phyloP scores from a whole-genome alignment of 768 basidiomycete species.

The Chalciporus pseudorubinellus region DNA sequence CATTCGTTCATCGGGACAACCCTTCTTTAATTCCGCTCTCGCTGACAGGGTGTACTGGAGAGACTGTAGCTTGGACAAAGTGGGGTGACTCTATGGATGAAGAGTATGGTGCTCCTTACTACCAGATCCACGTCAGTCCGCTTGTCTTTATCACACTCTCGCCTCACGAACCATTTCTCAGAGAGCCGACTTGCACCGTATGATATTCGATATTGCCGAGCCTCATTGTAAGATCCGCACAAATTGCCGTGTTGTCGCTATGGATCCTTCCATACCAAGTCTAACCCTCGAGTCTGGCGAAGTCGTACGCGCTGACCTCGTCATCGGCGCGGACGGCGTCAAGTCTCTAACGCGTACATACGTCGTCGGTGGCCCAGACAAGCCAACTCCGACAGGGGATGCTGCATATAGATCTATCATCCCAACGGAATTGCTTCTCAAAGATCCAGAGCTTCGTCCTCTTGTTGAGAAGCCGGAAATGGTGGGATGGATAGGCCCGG shows the following conservation, averaged over 20 bases:
- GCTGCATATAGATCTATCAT: conserved; percentile 60
- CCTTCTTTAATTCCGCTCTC: neutral
- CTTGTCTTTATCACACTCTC: neutral
- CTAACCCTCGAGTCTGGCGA: conserved; percentile 44
- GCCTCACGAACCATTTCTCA: neutral
- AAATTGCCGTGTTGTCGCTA: conserved; percentile 34
- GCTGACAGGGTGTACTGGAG: conserved; percentile 30
- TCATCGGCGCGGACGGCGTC: conserved; percentile 52
- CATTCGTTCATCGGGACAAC: too few relatives aligned
- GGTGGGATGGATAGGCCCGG: conserved; percentile 60
- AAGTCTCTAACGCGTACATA: conserved; percentile 50
- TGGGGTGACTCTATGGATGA: conserved; percentile 35
- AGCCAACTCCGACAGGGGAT: conserved; percentile 56
- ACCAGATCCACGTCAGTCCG: conserved; percentile 33
- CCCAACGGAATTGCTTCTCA: conserved; percentile 41
- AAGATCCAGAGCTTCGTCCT: conserved; percentile 49
- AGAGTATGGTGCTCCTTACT: conserved; percentile 34
- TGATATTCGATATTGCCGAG: conserved; percentile 36
- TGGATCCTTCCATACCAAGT: conserved; percentile 32
- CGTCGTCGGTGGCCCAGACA: conserved; percentile 46
- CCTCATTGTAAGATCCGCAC: conserved; percentile 38
- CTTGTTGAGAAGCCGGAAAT: conserved; percentile 53
- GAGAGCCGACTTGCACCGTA: conserved; percentile 47
- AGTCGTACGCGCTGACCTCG: conserved; percentile 41
- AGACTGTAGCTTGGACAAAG: conserved; percentile 35